These are phyloP conservation scores for Rubia tinctorum DNA, from an alignment of 305 asterid species.

Conservation along the genomic window DNA sequence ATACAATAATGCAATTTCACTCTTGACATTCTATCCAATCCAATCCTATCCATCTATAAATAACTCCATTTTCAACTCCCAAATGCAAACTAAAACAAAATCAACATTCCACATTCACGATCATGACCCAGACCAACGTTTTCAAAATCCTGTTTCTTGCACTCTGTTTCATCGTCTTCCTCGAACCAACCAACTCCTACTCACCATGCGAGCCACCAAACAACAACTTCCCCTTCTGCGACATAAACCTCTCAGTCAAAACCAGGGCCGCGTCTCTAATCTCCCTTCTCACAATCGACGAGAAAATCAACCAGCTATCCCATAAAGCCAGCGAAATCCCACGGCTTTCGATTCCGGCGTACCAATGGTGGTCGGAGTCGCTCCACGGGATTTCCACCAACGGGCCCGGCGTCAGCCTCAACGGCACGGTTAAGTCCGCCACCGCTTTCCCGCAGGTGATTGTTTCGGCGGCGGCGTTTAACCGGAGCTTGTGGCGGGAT, in stretches of 20 bases:
- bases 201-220: slow-evolving; percentile 53
- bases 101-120: neutral
- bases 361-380: slow-evolving; percentile 96
- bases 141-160: slow-evolving; percentile 23
- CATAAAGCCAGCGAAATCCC: slow-evolving; percentile 53
- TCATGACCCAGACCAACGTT: slow-evolving; percentile 13
- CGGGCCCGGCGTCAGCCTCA: slow-evolving; percentile 73
- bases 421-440: slow-evolving; percentile 54
- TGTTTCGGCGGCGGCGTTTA: slow-evolving; percentile 71
- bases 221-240: slow-evolving; percentile 56
- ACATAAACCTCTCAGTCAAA: slow-evolving; percentile 43
- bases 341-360: slow-evolving; percentile 67
- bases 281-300: slow-evolving; percentile 62
- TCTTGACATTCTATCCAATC: neutral
- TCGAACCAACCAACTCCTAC: neutral
- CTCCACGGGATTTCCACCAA: slow-evolving; percentile 73
- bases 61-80: neutral
- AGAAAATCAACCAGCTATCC: slow-evolving; percentile 66
- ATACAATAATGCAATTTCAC: neutral
- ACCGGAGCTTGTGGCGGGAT: slow-evolving; percentile 59
- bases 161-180: slow-evolving; percentile 3
- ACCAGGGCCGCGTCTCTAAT: slow-evolving; percentile 53
- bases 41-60: neutral
- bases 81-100: too few relatives aligned
- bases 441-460: slow-evolving; percentile 88